Conservation (phyloP, 2,329 filamentous ascomycete species). For the Colletotrichum zoysiae region DNA sequence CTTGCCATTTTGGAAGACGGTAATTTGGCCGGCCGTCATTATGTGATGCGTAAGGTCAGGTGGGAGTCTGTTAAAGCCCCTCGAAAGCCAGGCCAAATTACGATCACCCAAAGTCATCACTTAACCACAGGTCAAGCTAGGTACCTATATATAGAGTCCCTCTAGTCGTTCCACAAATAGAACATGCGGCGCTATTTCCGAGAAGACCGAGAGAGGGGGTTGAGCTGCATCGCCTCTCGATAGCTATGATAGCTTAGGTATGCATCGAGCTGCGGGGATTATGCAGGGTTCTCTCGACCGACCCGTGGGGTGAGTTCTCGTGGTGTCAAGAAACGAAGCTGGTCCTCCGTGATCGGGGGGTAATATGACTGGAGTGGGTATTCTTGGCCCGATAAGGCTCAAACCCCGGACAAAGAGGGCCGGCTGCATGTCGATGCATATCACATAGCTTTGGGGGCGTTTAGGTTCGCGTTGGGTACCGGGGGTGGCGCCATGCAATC, state of each 20-base stretch:
- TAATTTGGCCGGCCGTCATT: slow-evolving; percentile 9
- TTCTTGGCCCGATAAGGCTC: background rate
- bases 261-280: slow-evolving; percentile 7
- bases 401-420: background rate
- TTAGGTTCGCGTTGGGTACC: background rate
- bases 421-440: background rate
- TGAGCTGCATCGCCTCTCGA: slow-evolving; percentile 10
- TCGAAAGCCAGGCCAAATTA: background rate
- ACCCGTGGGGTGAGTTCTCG: slow-evolving; percentile 14
- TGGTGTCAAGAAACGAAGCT: slow-evolving; percentile 15
- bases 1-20: slow-evolving; percentile 34
- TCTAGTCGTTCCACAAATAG: background rate
- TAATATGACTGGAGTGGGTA: background rate
- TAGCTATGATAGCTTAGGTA: slow-evolving; percentile 34
- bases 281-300: slow-evolving; percentile 29
- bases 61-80: background rate
- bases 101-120: too few species aligned
- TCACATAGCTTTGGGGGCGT: too few species aligned
- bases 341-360: slow-evolving; percentile 33
- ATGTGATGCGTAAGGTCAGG: background rate
- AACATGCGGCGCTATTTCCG: slow-evolving; percentile 7
- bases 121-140: background rate
- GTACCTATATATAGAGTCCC: background rate
- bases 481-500: background rate
- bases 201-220: background rate